phyloP scores from a whole-genome alignment of 805 yeast species.

The Brettanomyces custersianus region DNA sequence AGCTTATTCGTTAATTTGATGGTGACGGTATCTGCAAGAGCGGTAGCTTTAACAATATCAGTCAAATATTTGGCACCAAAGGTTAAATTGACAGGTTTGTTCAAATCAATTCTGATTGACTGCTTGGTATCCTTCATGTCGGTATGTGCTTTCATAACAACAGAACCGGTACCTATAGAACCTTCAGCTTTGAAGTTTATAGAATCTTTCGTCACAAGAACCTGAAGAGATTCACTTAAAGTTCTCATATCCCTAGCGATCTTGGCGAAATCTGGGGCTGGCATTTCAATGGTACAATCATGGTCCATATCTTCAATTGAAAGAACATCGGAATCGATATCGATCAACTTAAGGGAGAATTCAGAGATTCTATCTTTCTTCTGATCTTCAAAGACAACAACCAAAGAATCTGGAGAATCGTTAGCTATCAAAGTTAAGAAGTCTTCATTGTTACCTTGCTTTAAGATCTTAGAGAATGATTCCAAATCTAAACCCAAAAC shows the following conservation, averaged over 20 bases:
- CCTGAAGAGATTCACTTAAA: slow-evolving; percentile 78
- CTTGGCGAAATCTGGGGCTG: slow-evolving; percentile 81
- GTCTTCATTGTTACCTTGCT: slow-evolving; percentile 87
- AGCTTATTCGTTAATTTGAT: slow-evolving; percentile 83
- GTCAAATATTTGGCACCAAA: slow-evolving; percentile 87
- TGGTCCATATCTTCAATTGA: slow-evolving; percentile 91
- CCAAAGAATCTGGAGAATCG: slow-evolving; percentile 58
- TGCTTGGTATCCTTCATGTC: slow-evolving; percentile 76
- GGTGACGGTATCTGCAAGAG: slow-evolving; percentile 68
- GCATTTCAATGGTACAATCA: slow-evolving; percentile 80
- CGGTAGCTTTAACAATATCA: slow-evolving; percentile 87
- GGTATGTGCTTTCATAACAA: slow-evolving; percentile 74
- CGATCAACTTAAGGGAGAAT: slow-evolving; percentile 87
- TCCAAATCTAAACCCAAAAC: slow-evolving; percentile 87
- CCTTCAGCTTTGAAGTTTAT: slow-evolving; percentile 88
- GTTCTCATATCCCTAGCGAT: slow-evolving; percentile 81
- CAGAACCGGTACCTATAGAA: slow-evolving; percentile 81
- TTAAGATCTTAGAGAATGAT: slow-evolving; percentile 79
- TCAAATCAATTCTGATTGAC: slow-evolving; percentile 65
- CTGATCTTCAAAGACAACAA: slow-evolving; percentile 83
- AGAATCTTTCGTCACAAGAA: slow-evolving; percentile 84
- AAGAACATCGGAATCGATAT: slow-evolving; percentile 89
- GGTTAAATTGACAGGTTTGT: slow-evolving; percentile 78
- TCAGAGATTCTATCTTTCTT: slow-evolving; percentile 87
- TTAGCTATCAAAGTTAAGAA: slow-evolving; percentile 84